Percentiles rank a stretch among this genome's conserved stretches.
Conservation (phyloP, 139 green algal genomes). For the Ostreobium quekettii region DNA sequence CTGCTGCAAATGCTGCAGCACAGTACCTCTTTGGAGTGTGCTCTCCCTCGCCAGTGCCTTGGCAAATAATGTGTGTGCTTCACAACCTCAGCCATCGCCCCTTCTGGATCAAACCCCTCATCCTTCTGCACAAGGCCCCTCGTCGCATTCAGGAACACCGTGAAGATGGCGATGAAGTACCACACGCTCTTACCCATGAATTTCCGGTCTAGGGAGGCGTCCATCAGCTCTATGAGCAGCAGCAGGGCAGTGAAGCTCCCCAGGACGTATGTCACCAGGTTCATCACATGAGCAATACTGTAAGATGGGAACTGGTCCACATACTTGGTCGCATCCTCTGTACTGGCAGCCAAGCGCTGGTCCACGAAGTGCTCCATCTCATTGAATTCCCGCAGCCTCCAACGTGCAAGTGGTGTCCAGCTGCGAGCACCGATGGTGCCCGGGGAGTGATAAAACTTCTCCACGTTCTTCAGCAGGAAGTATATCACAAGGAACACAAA, state of each 20-base stretch:
- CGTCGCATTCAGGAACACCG: constrained; percentile 57
- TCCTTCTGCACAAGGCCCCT: constrained; percentile 32
- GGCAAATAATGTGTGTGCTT: constrained; percentile 89
- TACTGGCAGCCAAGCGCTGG: constrained; percentile 46
- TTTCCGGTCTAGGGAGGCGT: too few relatives aligned
- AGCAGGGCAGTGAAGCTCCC: constrained; percentile 82
- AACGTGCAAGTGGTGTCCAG: constrained; percentile 69
- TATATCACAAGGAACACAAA: constrained; percentile 86
- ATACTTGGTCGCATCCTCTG: constrained; percentile 71
- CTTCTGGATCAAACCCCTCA: constrained; percentile 73
- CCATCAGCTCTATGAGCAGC: constrained; percentile 59
- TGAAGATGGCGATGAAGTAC: constrained; percentile 71
- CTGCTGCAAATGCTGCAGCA: too few relatives aligned
- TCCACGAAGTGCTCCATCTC: constrained; percentile 84
- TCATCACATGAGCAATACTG: constrained; percentile 29
- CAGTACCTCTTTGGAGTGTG: constrained; percentile 20
- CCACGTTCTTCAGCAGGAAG: constrained; percentile 69
- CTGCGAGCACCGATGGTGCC: constrained; percentile 32
- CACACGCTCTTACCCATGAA: constrained; percentile 70
- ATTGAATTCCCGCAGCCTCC: constrained; percentile 88
- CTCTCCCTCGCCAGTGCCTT: constrained; percentile 50
- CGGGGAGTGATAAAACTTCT: constrained; percentile 9
- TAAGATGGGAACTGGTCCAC: constrained; percentile 85
- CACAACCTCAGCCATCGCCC: constrained; percentile 66
- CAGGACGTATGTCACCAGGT: constrained; percentile 51